These are phyloP conservation scores for Talaromyces piceae DNA, from an alignment of 2,329 filamentous ascomycete genomes.

Conservation along the genomic window DNA sequence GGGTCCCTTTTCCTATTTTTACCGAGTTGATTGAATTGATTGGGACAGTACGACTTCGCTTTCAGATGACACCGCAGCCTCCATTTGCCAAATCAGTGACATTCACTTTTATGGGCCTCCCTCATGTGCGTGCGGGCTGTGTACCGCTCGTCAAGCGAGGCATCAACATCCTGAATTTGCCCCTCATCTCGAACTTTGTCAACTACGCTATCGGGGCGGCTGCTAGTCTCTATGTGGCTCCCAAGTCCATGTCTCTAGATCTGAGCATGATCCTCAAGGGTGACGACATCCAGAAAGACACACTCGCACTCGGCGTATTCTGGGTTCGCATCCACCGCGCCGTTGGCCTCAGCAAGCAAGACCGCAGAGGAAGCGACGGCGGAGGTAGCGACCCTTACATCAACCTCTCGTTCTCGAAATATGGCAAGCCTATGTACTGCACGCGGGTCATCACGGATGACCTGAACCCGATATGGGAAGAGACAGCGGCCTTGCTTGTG, in stretches of 20 bases:
- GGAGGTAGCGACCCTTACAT: slow-evolving; percentile 95
- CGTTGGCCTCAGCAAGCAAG: slow-evolving; percentile 82
- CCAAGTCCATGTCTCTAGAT: slow-evolving; percentile 88
- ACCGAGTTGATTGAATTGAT: slow-evolving; percentile 89
- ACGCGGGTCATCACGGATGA: slow-evolving; percentile 94
- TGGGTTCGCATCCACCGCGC: slow-evolving; percentile 90
- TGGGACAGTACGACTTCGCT: slow-evolving; percentile 71
- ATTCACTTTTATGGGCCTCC: slow-evolving; percentile 88
- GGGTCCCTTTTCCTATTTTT: slow-evolving; percentile 78
- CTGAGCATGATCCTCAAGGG: slow-evolving; percentile 84
- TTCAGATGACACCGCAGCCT: slow-evolving; percentile 81
- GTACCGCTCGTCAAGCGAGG: slow-evolving; percentile 87
- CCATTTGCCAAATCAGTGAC: slow-evolving; percentile 89
- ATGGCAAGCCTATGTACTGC: slow-evolving; percentile 95
- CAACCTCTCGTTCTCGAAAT: slow-evolving; percentile 90
- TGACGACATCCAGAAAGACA: slow-evolving; percentile 83
- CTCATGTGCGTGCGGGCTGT: slow-evolving; percentile 82
- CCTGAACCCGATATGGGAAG: slow-evolving; percentile 86
- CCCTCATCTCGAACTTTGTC: slow-evolving; percentile 91
- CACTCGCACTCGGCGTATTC: slow-evolving; percentile 75
- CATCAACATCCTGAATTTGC: slow-evolving; percentile 84
- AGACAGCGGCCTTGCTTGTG: slow-evolving; percentile 76
- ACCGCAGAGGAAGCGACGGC: slow-evolving; percentile 69
- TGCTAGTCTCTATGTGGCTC: slow-evolving; percentile 84
- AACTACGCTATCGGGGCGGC: slow-evolving; percentile 89